Conservation (phyloP, 441 rosid species). For the Gossypium trilobum region DNA sequence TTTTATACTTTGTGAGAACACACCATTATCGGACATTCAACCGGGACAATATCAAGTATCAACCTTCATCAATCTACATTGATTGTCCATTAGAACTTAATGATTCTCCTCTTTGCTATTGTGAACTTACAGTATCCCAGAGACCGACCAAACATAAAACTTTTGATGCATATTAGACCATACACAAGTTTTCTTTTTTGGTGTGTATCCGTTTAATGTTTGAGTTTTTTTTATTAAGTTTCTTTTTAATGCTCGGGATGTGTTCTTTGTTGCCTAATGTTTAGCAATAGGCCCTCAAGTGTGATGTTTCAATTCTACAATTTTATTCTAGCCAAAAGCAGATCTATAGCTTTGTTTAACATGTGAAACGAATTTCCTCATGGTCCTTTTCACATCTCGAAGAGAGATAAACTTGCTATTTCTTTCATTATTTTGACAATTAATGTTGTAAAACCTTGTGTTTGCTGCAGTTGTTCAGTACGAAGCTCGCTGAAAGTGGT, state of each 20-base stretch:
- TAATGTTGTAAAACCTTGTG: not conserved
- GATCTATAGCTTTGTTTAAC: not conserved
- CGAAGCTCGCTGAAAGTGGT: constrained; percentile 31
- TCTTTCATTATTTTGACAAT: not conserved
- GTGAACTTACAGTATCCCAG: not conserved
- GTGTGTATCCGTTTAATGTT: not conserved
- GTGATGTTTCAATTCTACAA: not conserved
- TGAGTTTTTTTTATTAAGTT: not conserved
- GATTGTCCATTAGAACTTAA: not conserved
- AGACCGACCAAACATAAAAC: not conserved
- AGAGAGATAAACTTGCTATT: not conserved
- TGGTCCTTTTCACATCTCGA: not conserved
- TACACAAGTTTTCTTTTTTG: not conserved
- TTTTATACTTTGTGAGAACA: not conserved
- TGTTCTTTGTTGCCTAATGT: not conserved
- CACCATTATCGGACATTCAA: not conserved
- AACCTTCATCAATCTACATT: not conserved
- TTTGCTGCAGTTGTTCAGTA: constrained; percentile 41
- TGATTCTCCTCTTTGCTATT: no score
- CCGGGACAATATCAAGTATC: not conserved
- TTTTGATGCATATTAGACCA: not conserved
- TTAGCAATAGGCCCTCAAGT: not conserved
- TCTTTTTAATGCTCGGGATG: not conserved
- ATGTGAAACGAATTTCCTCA: not conserved
- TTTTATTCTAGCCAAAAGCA: not conserved